Base-by-base conservation (phyloP, 148 eudicot genomes). In the Dianthus caryophyllus region DNA sequence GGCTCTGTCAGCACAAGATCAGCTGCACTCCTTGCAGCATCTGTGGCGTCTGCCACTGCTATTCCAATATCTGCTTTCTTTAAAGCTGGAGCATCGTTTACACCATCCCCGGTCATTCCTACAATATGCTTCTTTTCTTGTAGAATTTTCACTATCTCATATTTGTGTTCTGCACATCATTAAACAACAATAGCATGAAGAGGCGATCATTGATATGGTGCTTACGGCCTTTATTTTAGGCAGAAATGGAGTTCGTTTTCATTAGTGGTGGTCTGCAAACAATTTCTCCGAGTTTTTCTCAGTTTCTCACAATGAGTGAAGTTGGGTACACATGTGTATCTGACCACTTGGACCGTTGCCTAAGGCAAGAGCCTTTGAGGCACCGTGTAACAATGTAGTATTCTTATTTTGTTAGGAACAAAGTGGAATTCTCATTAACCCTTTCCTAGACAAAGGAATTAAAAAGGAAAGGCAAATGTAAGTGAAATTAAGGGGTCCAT, bases 41-140 rank as follows among this genome's bases (percentile, higher is more conserved):
- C 88, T 53, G 91, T 87, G 29, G 91, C 83, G 77, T 87, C 88
- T 31, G 86, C 79, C 52, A 87, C 91, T 50, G 91, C 91, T 64
- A 86, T 86, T 64, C 91, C 91, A 47, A 86, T 86, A 74, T 86
- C 90, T 67, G 90, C 91, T 75, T 84, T 87, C 77, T 87, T 87
- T 41, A 87, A 77, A 68, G 91, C 91, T 22, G 88, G 88, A 54
- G 88, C 91, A 56, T 87, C 91, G 47, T 87, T 84, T 14, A 84
- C 91, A 57, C 91, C 88, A 76, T 87, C 91, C 50, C 91, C 91
- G 0, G 88, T 87, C 88, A 87, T 87, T 65, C 91, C 91, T 38
- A 80, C 84, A 38, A 84, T 67, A 61, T 84, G 91, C 70, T 82
- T 82, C 77, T 84, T 87, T 61, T 82, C 81, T 84, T 87, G 86